Conservation (phyloP, 257 asterid genomes). For the Nyctanthes arbortristis region DNA sequence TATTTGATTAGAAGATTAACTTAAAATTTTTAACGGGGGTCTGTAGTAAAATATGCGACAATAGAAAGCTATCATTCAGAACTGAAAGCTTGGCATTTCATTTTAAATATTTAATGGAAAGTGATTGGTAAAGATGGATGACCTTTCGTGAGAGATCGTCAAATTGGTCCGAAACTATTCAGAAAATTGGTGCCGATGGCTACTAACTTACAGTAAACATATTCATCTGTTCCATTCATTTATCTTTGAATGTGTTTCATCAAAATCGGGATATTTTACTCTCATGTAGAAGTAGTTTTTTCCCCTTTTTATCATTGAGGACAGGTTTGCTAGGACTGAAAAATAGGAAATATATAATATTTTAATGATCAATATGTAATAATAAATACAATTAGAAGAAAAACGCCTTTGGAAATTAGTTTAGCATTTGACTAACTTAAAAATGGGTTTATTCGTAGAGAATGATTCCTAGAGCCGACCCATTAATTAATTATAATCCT, state of each 20-base stretch:
- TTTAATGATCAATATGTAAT: no score
- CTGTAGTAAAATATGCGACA: conserved; percentile 26
- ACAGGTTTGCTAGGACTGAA: no score
- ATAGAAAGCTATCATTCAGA: neutral
- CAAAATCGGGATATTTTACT: no score
- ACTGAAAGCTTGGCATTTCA: neutral
- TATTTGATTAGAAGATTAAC: conserved; percentile 16
- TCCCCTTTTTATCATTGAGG: no score
- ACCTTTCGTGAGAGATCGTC: neutral
- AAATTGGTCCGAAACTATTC: neutral
- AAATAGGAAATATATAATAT: no score
- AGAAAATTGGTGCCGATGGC: neutral
- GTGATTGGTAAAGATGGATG: neutral
- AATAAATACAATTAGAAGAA: neutral
- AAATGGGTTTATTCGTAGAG: neutral
- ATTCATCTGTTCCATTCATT: neutral
- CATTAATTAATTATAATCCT: neutral
- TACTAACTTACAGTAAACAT: neutral
- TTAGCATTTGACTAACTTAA: neutral
- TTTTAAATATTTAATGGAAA: no score
- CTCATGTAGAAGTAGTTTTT: no score
- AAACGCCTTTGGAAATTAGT: neutral
- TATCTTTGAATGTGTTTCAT: no score
- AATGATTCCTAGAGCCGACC: neutral
- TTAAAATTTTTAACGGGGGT: conserved; percentile 9